Percentiles rank a stretch among this genome's conserved stretches.
Conservation (phyloP, 345 rosid species). For the Melastoma malabathricum region DNA sequence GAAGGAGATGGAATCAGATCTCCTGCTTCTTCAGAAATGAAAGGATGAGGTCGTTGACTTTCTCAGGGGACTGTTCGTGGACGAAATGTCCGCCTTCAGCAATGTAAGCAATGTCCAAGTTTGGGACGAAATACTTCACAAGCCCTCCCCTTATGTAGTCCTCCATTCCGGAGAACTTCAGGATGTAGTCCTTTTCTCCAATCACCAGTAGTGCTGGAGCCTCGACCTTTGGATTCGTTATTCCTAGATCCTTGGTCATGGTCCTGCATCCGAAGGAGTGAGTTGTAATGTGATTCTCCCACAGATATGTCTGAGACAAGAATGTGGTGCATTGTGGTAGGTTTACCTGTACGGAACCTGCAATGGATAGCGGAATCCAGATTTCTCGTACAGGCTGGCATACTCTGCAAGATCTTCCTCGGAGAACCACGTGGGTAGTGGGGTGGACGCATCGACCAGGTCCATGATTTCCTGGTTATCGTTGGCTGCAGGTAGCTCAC, state of each 20-base stretch:
- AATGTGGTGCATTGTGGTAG: background rate
- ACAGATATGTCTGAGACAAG: background rate
- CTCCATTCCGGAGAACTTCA: conserved; percentile 37
- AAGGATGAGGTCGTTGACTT: conserved; percentile 21
- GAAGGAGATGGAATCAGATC: conserved; percentile 2
- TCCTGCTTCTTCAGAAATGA: conserved; percentile 17
- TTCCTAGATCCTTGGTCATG: background rate
- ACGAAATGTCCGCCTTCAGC: conserved; percentile 27
- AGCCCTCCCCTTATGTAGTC: conserved; percentile 27
- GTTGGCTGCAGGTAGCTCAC: too few species aligned
- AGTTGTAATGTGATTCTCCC: background rate
- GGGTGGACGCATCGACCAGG: conserved; percentile 30
- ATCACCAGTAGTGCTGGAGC: conserved; percentile 33
- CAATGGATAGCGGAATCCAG: conserved; percentile 29
- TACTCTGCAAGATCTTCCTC: conserved; percentile 34
- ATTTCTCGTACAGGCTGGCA: conserved; percentile 28
- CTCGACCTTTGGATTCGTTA: conserved; percentile 17
- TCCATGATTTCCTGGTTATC: conserved; percentile 12
- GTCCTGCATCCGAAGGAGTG: conserved; percentile 2
- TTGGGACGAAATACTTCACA: conserved; percentile 27
- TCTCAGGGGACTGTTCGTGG: conserved; percentile 23
- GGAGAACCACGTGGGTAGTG: conserved; percentile 31
- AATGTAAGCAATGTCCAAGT: conserved; percentile 25
- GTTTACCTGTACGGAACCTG: conserved; percentile 37
- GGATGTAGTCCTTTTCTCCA: conserved; percentile 38